Evolutionary conservation across 2,329 filamentous ascomycete genomes (phyloP), one percentile per base, ranked within the genome.

Genomic region (Hypoxylon sp.): DNA sequence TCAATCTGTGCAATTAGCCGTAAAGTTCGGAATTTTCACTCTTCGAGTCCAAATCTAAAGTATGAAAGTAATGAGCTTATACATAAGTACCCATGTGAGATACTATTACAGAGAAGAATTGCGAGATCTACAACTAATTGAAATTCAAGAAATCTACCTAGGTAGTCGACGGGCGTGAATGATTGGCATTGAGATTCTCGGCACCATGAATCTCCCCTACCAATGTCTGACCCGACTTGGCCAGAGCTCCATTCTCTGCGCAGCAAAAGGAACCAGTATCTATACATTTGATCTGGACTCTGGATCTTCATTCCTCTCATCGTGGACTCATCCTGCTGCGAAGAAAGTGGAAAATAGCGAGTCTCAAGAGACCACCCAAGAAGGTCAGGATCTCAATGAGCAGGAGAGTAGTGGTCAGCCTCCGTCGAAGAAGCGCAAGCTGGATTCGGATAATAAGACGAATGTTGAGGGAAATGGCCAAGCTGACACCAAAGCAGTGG

Each of bases 181-280:
- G 5, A 25, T 55, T 17, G 17, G 19, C 30, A 55, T n/a, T 17
- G 13, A 46, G 30, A 19, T 38, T 25, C 9, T 19, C 65, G 51
- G 61, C 63, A 53, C 52, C 43, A 76, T 76, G 75, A 51, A 61
- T 51, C 49, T 73, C 7, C 90, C 91, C n/a, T 91, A 91, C 73
- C 91, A 91, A 73, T 86, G 88, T 72, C 79, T 93, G 50, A 82
- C 81, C 53, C 77, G 80, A 36, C 83, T 84, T 70, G 86, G 86
- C 49, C 78, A 85, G 41, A 50, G 65, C 45, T 67, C 71, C 71
- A 79, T 91, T 19, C 79, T 98, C 17, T 85, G 97, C 72, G 92
- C 91, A 38, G 92, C 93, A 25, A 89, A 90, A 67, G 93, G 93
- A 13, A 87, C 90, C 51, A 87, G 85, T 73, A 87, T 98, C 59